phyloP scores from a whole-genome alignment of 257 asterid species.

The Jaltomata sinuosa region DNA sequence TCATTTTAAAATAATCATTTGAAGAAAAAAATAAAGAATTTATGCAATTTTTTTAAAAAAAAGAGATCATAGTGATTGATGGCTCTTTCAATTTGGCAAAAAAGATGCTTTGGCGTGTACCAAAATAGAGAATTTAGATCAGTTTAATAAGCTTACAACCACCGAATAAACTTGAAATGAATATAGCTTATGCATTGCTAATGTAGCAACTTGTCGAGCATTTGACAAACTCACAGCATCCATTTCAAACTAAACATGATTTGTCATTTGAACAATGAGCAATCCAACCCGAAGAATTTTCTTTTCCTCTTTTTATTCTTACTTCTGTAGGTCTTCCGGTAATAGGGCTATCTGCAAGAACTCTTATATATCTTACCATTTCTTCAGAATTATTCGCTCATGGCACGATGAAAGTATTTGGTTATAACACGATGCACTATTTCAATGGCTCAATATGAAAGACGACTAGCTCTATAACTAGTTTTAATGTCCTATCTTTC shows the following conservation, averaged over 20 bases:
- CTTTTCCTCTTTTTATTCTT: background rate
- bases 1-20: no score
- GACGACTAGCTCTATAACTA: background rate
- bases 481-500: background rate
- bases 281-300: background rate
- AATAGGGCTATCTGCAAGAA: background rate
- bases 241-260: no score
- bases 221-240: background rate
- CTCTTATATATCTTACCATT: background rate
- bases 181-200: background rate
- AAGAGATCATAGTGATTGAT: background rate
- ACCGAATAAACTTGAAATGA: background rate
- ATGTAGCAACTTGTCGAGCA: background rate
- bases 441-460: background rate
- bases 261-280: no score
- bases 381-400: background rate
- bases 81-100: background rate
- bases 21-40: background rate
- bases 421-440: background rate
- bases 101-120: no score
- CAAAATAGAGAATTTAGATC: no score
- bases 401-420: no score
- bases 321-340: no score
- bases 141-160: background rate
- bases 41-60: no score